Base-by-base conservation (phyloP, 2,329 filamentous ascomycete genomes). In the Cryphonectria naterciae region DNA sequence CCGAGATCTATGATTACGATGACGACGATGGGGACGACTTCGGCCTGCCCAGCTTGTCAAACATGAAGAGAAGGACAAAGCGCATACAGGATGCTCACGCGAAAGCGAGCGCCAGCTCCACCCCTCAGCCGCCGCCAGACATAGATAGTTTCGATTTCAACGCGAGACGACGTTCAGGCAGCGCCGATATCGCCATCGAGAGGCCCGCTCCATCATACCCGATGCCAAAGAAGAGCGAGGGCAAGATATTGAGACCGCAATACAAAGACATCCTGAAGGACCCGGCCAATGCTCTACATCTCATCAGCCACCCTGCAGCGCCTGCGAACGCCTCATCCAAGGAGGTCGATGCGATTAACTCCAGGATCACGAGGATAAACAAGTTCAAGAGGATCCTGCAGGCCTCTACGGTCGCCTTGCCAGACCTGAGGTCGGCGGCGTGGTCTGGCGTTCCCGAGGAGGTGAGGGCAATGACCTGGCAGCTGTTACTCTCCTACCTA, bases 381-480 rank as follows among this genome's bases (percentile, higher is more conserved):
- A 98, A 98, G 79, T 99, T 99, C 84, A 99, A 99, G 81, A 92
- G 92, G 76, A 93, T 99, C 67, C 85, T 99, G 8, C 96, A 99
- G 82, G 90, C 95, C 32, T 97, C 93, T 56, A 94, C 93, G 1
- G 96, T 99, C 76, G 91, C 94, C 1, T 83, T 98, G 2, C 85
- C 92, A 25, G 95, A 98, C 68, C 86, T 99, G 35, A 89, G 96
- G 73, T 87, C 94, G 70, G 86, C 94, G 43, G 94, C 96, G 41
- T 99, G 97, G 96, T 96, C 95, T 67, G 96, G 96, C 17, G 88
- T 98, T 49, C 97, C 96, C 0, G 92, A 94, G 76, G 97, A 99
- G 83, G 94, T 99, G 25, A 93, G 97, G 69, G 94, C 96, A 66
- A 98, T 99, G 92, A 96, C 95, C n/a, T 99, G 96, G 96, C 95